Percentiles rank a stretch among this genome's conserved stretches.
Evolutionary conservation across 2,329 filamentous ascomycete species (phyloP).

Genomic region (Hypoxylon sp.): DNA sequence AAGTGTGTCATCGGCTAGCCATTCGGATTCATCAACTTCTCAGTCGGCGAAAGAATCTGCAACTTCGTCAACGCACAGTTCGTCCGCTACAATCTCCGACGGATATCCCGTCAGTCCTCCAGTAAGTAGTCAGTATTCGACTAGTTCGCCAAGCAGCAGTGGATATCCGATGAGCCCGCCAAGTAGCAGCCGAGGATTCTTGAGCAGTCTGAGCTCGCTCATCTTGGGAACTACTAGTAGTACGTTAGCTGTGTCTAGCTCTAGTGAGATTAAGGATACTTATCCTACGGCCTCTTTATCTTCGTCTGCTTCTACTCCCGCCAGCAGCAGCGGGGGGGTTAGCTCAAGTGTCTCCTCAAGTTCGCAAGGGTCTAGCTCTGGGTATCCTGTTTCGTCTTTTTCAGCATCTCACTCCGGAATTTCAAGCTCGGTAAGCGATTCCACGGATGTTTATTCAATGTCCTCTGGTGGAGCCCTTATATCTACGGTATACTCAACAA

Average conservation of each 20-base stretch:
- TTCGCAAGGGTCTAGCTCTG: slow-evolving; percentile 25
- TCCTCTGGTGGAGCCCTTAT: slow-evolving; percentile 38
- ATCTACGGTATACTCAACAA: slow-evolving; percentile 52
- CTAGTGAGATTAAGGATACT: slow-evolving; percentile 12
- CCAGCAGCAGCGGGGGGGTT: slow-evolving; percentile 13
- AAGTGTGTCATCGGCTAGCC: slow-evolving; percentile 21
- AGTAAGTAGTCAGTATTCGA: slow-evolving; percentile 27
- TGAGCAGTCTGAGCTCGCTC: slow-evolving; percentile 52
- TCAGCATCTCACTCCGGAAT: slow-evolving; percentile 21
- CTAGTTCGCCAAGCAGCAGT: slow-evolving; percentile 11
- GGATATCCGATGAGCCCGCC: slow-evolving; percentile 32
- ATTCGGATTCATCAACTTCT: slow-evolving; percentile 22
- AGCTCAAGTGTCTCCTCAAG: slow-evolving; percentile 26
- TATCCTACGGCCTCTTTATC: slow-evolving; percentile 11
- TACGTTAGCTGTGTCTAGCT: slow-evolving; percentile 8
- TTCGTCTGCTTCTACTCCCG: slow-evolving; percentile 9
- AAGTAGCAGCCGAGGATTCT: slow-evolving; percentile 46
- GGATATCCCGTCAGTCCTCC: slow-evolving; percentile 42
- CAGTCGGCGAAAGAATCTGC: slow-evolving; percentile 8
- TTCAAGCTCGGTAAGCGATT: slow-evolving; percentile 23
- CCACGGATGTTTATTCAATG: slow-evolving; percentile 21
- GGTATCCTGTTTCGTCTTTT: slow-evolving; percentile 30
- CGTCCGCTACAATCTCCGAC: slow-evolving; percentile 14
- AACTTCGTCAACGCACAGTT: slow-evolving; percentile 19
- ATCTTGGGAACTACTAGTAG: slow-evolving; percentile 48